Conservation (phyloP, 192 early-diverging fungal species). For the Coemansia sp. region DNA sequence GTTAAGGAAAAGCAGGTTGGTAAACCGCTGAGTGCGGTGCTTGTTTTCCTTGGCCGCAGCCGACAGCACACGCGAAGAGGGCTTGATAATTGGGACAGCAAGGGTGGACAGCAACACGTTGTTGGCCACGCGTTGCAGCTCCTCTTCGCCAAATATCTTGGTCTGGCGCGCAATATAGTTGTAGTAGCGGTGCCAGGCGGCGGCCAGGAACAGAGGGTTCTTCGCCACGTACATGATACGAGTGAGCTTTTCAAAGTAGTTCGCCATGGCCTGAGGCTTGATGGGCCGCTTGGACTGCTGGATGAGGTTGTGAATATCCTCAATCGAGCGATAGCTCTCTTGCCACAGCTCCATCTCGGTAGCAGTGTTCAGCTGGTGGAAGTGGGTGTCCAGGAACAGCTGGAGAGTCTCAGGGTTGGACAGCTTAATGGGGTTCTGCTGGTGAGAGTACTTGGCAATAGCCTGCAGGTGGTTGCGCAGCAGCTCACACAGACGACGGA, state of each 20-base stretch:
- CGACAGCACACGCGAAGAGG: conserved; percentile 70
- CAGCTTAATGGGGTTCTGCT: conserved; percentile 91
- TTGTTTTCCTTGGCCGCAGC: conserved; percentile 77
- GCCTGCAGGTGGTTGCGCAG: conserved; percentile 91
- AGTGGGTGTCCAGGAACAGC: conserved; percentile 94
- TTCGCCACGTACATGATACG: conserved; percentile 95
- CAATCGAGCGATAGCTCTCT: conserved; percentile 94
- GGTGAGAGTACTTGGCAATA: conserved; percentile 85
- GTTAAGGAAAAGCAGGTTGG: conserved; percentile 82
- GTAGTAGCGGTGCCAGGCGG: conserved; percentile 93
- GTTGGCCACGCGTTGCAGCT: conserved; percentile 88
- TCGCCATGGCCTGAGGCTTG: conserved; percentile 93
- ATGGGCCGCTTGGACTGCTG: conserved; percentile 87
- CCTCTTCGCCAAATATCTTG: conserved; percentile 80
- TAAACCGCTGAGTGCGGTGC: conserved; percentile 74
- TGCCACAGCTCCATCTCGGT: conserved; percentile 99
- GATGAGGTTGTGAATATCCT: conserved; percentile 96
- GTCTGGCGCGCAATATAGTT: conserved; percentile 71
- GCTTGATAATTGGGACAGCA: conserved; percentile 93
- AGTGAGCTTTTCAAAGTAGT: conserved; percentile 98
- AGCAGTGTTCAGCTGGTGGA: conserved; percentile 93
- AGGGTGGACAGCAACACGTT: conserved; percentile 92
- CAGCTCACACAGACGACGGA: conserved; percentile 96
- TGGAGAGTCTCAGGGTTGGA: conserved; percentile 95
- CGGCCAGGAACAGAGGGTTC: conserved; percentile 97